phyloP scores from a whole-genome alignment of 768 basidiomycete species.

The Tricholoma flavovirens region DNA sequence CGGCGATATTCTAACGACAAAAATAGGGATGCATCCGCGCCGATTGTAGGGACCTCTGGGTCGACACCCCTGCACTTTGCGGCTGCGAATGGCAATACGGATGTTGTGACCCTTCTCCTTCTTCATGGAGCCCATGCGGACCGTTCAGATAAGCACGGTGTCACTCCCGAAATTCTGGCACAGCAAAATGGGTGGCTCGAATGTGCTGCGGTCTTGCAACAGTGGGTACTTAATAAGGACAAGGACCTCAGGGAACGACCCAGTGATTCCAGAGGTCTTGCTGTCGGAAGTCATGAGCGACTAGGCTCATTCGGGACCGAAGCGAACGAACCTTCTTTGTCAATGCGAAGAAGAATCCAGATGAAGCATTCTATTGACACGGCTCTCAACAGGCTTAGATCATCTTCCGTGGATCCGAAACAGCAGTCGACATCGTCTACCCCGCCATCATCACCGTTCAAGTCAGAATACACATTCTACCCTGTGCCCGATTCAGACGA shows the following conservation, averaged over 20 bases:
- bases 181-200: slow-evolving; percentile 74
- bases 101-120: slow-evolving; percentile 74
- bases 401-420: slow-evolving; percentile 20
- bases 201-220: slow-evolving; percentile 66
- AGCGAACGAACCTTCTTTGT: slow-evolving; percentile 21
- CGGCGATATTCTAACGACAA: slow-evolving; percentile 70
- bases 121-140: slow-evolving; percentile 78
- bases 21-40: slow-evolving; percentile 56
- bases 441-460: slow-evolving; percentile 37
- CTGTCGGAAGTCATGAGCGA: slow-evolving; percentile 13
- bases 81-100: slow-evolving; percentile 86
- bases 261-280: slow-evolving; percentile 13
- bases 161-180: slow-evolving; percentile 83
- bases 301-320: slow-evolving; percentile 18
- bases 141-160: slow-evolving; percentile 84
- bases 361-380: slow-evolving; percentile 80
- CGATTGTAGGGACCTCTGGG: slow-evolving; percentile 79
- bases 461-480: slow-evolving; percentile 42
- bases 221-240: slow-evolving; percentile 61
- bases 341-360: slow-evolving; percentile 48
- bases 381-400: slow-evolving; percentile 49
- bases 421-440: slow-evolving; percentile 24
- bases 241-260: slow-evolving; percentile 53
- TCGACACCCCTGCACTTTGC: slow-evolving; percentile 97
- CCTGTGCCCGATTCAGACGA: slow-evolving; percentile 25